Conservation (phyloP, 768 basidiomycete species). For the Cystoderma amianthinum region DNA sequence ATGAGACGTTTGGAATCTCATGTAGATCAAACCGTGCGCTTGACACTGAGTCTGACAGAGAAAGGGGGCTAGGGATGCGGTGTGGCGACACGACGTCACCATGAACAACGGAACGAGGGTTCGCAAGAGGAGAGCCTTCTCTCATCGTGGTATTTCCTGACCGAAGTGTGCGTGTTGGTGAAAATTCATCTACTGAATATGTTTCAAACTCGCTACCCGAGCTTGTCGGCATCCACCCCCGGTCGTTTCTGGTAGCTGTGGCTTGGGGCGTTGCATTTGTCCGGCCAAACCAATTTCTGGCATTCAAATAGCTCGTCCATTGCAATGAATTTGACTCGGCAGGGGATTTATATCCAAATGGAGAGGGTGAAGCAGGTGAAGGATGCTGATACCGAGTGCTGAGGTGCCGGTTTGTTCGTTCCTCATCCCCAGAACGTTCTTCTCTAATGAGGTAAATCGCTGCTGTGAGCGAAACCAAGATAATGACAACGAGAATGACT, state of each 20-base stretch:
- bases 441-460: constrained; percentile 51
- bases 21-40: too few relatives aligned
- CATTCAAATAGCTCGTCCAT: constrained; percentile 2
- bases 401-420: constrained; percentile 23
- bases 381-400: background rate
- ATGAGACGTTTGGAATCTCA: too few relatives aligned
- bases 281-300: constrained; percentile 8
- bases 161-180: background rate
- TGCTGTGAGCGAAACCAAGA: constrained; percentile 44
- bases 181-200: constrained; percentile 9
- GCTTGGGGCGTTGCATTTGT: constrained; percentile 3
- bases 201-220: constrained; percentile 38
- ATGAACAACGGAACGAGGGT: constrained; percentile 6
- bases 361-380: constrained; percentile 9
- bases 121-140: constrained; percentile 3
- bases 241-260: constrained; percentile 1
- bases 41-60: constrained; percentile 16
- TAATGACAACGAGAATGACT: constrained; percentile 44
- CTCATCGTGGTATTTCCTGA: background rate
- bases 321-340: background rate
- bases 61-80: constrained; percentile 11
- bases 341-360: constrained; percentile 2
- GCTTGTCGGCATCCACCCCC: constrained; percentile 46
- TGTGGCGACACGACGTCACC: constrained; percentile 7
- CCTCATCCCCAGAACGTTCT: constrained; percentile 32